phyloP scores from a whole-genome alignment of 2,329 filamentous ascomycete species.

The Xylaria polymorpha region DNA sequence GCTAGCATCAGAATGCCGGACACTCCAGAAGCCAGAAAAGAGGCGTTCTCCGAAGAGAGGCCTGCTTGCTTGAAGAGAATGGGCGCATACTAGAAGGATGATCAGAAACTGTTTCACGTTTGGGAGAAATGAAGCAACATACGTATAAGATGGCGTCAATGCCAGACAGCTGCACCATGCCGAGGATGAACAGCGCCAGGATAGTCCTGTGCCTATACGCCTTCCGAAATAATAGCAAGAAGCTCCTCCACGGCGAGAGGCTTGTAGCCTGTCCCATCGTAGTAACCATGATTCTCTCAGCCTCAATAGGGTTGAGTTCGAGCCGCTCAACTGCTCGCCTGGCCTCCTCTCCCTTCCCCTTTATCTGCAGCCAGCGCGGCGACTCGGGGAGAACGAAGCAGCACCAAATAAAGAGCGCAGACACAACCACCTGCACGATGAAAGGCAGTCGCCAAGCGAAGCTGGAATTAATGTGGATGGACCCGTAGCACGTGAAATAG shows the following conservation, averaged over 20 bases:
- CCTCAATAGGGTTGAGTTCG: slow-evolving; percentile 58
- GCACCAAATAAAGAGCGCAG: slow-evolving; percentile 53
- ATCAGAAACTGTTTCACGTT: background rate
- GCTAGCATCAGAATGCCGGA: slow-evolving; percentile 69
- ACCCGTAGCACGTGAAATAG: slow-evolving; percentile 71
- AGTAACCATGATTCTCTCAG: slow-evolving; percentile 60
- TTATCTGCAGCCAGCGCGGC: slow-evolving; percentile 66
- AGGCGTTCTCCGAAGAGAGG: slow-evolving; percentile 62
- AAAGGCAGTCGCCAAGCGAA: slow-evolving; percentile 69
- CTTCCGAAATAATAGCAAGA: slow-evolving; percentile 51
- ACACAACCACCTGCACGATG: slow-evolving; percentile 58
- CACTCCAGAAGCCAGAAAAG: slow-evolving; percentile 71
- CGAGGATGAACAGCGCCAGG: slow-evolving; percentile 60
- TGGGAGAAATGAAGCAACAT: slow-evolving; percentile 36
- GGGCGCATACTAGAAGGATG: slow-evolving; percentile 65
- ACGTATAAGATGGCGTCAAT: slow-evolving; percentile 73
- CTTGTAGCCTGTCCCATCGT: slow-evolving; percentile 45
- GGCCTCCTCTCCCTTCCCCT: slow-evolving; percentile 61
- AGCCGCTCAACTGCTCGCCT: slow-evolving; percentile 55
- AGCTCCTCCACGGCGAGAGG: slow-evolving; percentile 50
- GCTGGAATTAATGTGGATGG: slow-evolving; percentile 57
- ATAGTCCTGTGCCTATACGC: slow-evolving; percentile 59
- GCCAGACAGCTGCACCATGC: slow-evolving; percentile 69
- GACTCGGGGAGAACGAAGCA: slow-evolving; percentile 64
- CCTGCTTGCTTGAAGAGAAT: slow-evolving; percentile 70